A percentile compares a stretch with the other conserved stretches of the same genome.
phyloP scores from a whole-genome alignment of 2,329 filamentous ascomycete species.

The Fusarium albidum region DNA sequence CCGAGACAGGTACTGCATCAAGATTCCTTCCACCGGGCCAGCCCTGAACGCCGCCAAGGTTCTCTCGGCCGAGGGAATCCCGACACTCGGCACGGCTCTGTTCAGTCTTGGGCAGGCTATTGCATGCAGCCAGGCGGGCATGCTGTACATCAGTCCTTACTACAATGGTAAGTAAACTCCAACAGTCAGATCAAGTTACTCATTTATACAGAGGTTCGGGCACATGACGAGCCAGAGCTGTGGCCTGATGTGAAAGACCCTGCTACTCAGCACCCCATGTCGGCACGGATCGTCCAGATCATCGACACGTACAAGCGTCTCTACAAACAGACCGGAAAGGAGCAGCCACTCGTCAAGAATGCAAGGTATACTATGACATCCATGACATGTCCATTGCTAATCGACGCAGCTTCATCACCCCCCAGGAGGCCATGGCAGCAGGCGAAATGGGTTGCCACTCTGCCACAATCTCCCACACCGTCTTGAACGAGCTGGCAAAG shows the following conservation, averaged over 20 bases:
- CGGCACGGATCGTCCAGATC: conserved; percentile 57
- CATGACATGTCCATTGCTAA: accelerated
- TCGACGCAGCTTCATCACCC: conserved; percentile 48
- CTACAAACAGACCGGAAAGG: conserved; percentile 55
- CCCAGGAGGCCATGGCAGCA: conserved; percentile 55
- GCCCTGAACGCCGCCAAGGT: conserved; percentile 55
- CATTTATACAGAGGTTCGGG: conserved; percentile 48
- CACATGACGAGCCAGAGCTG: conserved; percentile 52
- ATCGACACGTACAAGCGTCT: conserved; percentile 55
- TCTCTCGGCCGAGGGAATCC: conserved; percentile 54
- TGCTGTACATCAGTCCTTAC: conserved; percentile 59
- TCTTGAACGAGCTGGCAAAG: conserved; percentile 49
- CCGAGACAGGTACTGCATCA: conserved; percentile 58
- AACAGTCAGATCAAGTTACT: neutral
- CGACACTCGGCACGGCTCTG: conserved; percentile 56
- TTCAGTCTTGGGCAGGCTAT: conserved; percentile 59
- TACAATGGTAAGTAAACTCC: conserved; percentile 49
- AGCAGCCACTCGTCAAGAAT: conserved; percentile 57
- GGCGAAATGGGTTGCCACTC: conserved; percentile 57
- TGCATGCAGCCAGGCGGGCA: conserved; percentile 56
- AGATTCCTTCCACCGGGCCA: conserved; percentile 58
- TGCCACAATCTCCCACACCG: conserved; percentile 52
- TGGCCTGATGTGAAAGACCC: conserved; percentile 58
- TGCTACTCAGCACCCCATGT: conserved; percentile 56
- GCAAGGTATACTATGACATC: conserved; percentile 45